Percentiles rank a stretch among this genome's conserved stretches.
Evolutionary conservation across 164 flowering plant genomes (phyloP).

Genomic region (Paratinospora sagittata): DNA sequence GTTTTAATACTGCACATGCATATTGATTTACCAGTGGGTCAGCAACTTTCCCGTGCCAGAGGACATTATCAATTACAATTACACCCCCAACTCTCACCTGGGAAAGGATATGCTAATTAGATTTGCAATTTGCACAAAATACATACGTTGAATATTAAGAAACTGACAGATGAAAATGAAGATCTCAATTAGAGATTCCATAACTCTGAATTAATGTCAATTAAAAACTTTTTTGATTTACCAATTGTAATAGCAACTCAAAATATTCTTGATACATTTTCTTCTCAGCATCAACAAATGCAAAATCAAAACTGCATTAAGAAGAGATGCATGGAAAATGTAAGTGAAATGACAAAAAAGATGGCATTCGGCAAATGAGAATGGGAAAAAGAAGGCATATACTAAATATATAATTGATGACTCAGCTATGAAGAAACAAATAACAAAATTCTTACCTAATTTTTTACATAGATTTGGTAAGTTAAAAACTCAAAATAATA

Average conservation of each 20-base stretch:
- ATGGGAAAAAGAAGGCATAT: background rate
- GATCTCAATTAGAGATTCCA: background rate
- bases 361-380: background rate
- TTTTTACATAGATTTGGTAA: too few relatives aligned
- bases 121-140: background rate
- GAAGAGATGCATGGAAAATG: background rate
- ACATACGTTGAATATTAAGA: background rate
- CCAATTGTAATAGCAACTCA: conserved; percentile 79
- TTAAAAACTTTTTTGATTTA: conserved; percentile 15
- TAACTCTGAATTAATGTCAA: background rate
- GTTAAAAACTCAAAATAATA: too few relatives aligned
- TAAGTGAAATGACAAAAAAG: background rate
- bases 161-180: background rate
- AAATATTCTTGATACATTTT: conserved; percentile 72
- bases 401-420: too few relatives aligned
- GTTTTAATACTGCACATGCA: background rate
- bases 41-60: conserved; percentile 94
- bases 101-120: conserved; percentile 10
- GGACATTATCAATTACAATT: conserved; percentile 88
- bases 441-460: too few relatives aligned
- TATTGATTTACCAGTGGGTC: conserved; percentile 59
- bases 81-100: conserved; percentile 87
- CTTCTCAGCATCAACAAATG: conserved; percentile 94
- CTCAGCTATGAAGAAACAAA: too few relatives aligned
- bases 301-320: conserved; percentile 79